Conservation (phyloP, 495 filamentous ascomycete species). For the Aspergillus heteromorphus region DNA sequence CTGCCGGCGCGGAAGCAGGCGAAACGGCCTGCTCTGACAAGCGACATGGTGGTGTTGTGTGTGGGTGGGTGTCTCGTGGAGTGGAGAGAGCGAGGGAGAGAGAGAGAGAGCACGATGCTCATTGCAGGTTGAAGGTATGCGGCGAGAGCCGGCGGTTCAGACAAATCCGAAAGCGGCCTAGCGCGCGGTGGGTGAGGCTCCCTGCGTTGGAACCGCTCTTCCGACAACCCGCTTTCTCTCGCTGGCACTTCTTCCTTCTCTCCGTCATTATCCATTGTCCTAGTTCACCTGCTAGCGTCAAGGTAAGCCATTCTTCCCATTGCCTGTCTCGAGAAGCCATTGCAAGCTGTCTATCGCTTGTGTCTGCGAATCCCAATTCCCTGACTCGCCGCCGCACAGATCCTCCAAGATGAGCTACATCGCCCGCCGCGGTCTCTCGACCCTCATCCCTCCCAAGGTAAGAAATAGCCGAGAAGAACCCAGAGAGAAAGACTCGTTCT, state of each 20-base stretch:
- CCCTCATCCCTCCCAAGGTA: conserved; percentile 98
- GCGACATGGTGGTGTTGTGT: conserved; percentile 34
- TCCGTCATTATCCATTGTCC: conserved; percentile 31
- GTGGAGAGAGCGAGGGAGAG: conserved; percentile 20
- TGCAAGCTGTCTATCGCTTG: background rate
- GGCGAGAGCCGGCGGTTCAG: conserved; percentile 33
- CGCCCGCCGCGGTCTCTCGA: conserved; percentile 83
- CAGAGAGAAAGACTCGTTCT: background rate
- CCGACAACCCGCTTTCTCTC: conserved; percentile 43
- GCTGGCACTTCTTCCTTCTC: conserved; percentile 28
- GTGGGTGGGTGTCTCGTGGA: conserved; percentile 16
- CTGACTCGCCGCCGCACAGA: conserved; percentile 24
- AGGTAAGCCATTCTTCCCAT: conserved; percentile 22
- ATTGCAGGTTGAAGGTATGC: conserved; percentile 32
- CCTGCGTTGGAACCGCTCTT: conserved; percentile 26
- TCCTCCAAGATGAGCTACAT: conserved; percentile 83
- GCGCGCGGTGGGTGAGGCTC: conserved; percentile 27
- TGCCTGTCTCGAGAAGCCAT: background rate
- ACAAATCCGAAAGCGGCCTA: conserved; percentile 37
- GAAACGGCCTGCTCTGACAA: conserved; percentile 38
- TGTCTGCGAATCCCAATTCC: conserved; percentile 9
- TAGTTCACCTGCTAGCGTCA: conserved; percentile 33
- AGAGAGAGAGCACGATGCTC: conserved; percentile 11
- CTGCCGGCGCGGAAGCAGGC: conserved; percentile 33
- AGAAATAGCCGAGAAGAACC: conserved; percentile 19